phyloP scores from a whole-genome alignment of 2,329 filamentous ascomycete genomes.

The Emydomyces testavorans region DNA sequence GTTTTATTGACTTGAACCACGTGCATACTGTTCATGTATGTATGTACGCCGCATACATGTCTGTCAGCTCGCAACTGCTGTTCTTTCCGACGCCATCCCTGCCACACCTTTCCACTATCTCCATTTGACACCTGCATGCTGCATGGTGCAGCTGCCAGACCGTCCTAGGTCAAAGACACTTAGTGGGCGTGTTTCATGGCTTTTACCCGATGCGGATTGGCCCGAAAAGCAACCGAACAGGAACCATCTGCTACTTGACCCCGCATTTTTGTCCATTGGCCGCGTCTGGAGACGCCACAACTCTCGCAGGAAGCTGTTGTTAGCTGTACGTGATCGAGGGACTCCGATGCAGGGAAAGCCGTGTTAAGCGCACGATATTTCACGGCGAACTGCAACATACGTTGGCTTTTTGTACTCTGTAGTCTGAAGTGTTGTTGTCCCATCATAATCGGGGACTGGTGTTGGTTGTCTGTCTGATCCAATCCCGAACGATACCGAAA shows the following conservation, averaged over 20 bases:
- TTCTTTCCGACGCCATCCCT: constrained; percentile 6
- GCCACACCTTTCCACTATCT: neutral
- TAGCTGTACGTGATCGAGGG: too few species aligned
- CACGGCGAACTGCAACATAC: too few species aligned
- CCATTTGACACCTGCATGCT: constrained; percentile 10
- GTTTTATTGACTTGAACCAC: neutral
- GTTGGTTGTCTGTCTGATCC: neutral
- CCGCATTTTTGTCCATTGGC: constrained; percentile 7
- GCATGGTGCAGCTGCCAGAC: neutral
- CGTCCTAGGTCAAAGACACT: neutral
- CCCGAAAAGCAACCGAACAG: neutral
- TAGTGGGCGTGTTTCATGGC: constrained; percentile 9
- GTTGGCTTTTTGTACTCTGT: too few species aligned
- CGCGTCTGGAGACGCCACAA: neutral
- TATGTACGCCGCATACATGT: neutral
- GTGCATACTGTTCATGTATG: neutral
- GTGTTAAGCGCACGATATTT: neutral
- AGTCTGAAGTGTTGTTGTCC: too few species aligned
- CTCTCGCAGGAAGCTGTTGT: neutral
- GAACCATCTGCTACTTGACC: constrained; percentile 4
- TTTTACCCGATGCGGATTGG: constrained; percentile 3
- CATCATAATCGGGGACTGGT: too few species aligned
- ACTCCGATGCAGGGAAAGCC: neutral
- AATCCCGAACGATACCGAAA: neutral
- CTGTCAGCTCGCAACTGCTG: neutral